phyloP scores from a whole-genome alignment of 345 rosid species.

The Noccaea bulbosa region DNA sequence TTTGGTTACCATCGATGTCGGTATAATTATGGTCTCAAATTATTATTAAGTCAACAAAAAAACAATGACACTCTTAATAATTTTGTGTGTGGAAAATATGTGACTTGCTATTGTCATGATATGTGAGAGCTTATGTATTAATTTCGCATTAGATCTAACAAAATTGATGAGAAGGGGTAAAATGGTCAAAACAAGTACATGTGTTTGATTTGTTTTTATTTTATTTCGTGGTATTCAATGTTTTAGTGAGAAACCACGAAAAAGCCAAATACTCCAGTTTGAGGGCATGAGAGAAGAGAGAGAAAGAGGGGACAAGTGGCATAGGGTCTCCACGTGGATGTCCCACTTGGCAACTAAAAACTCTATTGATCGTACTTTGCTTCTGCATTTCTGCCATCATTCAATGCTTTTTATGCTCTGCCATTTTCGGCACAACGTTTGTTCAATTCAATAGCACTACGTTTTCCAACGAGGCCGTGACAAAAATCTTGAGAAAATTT shows the following conservation, averaged over 20 bases:
- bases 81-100: too few relatives aligned
- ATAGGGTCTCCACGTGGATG: slow-evolving; percentile 38
- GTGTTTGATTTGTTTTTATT: background rate
- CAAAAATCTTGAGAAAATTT: background rate
- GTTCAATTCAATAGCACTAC: background rate
- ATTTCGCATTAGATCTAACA: slow-evolving; percentile 13
- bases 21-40: background rate
- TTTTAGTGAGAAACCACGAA: slow-evolving; percentile 31
- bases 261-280: slow-evolving; percentile 19
- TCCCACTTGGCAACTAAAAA: slow-evolving; percentile 41
- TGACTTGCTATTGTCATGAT: too few relatives aligned
- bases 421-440: slow-evolving; percentile 31
- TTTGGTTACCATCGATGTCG: slow-evolving; percentile 9
- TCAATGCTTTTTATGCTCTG: slow-evolving; percentile 19
- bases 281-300: background rate
- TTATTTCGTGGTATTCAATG: background rate
- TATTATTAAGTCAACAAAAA: background rate
- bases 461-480: slow-evolving; percentile 4
- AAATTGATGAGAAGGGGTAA: background rate
- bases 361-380: slow-evolving; percentile 7
- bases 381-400: slow-evolving; percentile 14
- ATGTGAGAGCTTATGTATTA: background rate
- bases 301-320: slow-evolving; percentile 33
- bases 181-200: slow-evolving; percentile 12
- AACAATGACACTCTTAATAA: background rate